Evolutionary conservation across 495 filamentous ascomycete species (phyloP).

Genomic region (Penicillium atrosanguineum): DNA sequence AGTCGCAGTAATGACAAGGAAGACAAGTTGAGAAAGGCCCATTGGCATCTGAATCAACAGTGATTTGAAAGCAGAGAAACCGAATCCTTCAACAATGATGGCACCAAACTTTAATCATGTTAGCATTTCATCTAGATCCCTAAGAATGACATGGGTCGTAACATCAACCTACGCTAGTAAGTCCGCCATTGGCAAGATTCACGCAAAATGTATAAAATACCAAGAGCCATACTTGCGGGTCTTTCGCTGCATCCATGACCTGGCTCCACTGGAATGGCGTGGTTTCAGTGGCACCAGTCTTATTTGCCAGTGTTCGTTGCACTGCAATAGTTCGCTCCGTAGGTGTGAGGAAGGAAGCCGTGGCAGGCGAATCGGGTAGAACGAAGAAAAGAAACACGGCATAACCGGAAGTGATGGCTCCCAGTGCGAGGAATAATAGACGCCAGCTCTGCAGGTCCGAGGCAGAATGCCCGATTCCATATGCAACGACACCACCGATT

Average conservation of each 20-base stretch:
- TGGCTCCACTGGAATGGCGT: conserved; percentile 50
- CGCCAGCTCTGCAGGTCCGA: conserved; percentile 40
- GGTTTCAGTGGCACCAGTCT: conserved; percentile 36
- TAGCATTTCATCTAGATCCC: not conserved
- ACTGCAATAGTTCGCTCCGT: conserved; percentile 41
- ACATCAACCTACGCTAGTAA: conserved; percentile 18
- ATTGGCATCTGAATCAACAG: conserved; percentile 25
- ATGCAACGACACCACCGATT: conserved; percentile 55
- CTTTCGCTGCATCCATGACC: conserved; percentile 34
- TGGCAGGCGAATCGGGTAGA: conserved; percentile 50
- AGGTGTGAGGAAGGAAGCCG: conserved; percentile 39
- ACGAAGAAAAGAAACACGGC: conserved; percentile 39
- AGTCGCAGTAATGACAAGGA: conserved; percentile 22
- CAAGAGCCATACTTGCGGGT: conserved; percentile 38
- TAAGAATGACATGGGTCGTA: not conserved
- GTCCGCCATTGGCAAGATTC: conserved; percentile 24
- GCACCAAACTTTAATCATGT: conserved; percentile 2
- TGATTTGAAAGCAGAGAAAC: conserved; percentile 23
- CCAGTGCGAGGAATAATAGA: conserved; percentile 42
- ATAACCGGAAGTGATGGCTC: conserved; percentile 37
- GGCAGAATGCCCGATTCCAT: conserved; percentile 46
- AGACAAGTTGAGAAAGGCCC: conserved; percentile 24
- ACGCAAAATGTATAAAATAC: conserved; percentile 17
- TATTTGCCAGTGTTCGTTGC: conserved; percentile 46
- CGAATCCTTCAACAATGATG: conserved; percentile 29